Evolutionary conservation across 441 rosid genomes (phyloP).

Genomic region (Hura crepitans): DNA sequence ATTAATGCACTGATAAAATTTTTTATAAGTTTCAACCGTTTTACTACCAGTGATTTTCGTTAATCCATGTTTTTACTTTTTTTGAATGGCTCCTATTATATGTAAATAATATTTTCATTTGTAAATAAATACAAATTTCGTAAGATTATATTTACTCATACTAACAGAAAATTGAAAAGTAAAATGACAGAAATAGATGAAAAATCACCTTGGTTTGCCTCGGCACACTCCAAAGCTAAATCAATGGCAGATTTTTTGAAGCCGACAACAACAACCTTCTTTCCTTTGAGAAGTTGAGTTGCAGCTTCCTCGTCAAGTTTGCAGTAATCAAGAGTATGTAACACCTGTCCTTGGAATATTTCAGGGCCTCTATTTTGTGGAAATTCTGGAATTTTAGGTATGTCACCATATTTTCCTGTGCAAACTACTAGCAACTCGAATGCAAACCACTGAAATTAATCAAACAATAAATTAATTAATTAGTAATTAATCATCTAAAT

Average conservation of each 20-base stretch:
- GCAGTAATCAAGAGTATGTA: slow-evolving; percentile 77
- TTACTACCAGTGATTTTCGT: no score
- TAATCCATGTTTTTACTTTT: no score
- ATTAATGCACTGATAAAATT: no score
- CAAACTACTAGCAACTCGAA: slow-evolving; percentile 74
- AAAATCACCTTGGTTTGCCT: slow-evolving; percentile 70
- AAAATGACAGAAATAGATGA: no score
- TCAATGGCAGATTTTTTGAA: slow-evolving; percentile 89
- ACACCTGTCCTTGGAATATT: slow-evolving; percentile 53
- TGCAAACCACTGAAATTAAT: slow-evolving; percentile 51
- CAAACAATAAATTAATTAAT: not conserved
- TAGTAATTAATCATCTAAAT: no score
- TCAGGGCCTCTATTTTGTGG: slow-evolving; percentile 61
- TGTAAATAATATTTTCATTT: no score
- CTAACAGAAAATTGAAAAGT: no score
- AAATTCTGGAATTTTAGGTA: slow-evolving; percentile 54
- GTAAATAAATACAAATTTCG: no score
- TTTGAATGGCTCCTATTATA: no score
- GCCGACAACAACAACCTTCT: slow-evolving; percentile 66
- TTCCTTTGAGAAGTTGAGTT: slow-evolving; percentile 47
- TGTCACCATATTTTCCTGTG: slow-evolving; percentile 75
- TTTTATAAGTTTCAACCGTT: no score
- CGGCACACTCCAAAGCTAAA: slow-evolving; percentile 79
- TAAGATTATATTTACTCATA: no score
- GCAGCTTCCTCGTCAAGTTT: slow-evolving; percentile 62